Evolutionary conservation across 441 rosid genomes (phyloP).

Genomic region (Erodium trifolium): DNA sequence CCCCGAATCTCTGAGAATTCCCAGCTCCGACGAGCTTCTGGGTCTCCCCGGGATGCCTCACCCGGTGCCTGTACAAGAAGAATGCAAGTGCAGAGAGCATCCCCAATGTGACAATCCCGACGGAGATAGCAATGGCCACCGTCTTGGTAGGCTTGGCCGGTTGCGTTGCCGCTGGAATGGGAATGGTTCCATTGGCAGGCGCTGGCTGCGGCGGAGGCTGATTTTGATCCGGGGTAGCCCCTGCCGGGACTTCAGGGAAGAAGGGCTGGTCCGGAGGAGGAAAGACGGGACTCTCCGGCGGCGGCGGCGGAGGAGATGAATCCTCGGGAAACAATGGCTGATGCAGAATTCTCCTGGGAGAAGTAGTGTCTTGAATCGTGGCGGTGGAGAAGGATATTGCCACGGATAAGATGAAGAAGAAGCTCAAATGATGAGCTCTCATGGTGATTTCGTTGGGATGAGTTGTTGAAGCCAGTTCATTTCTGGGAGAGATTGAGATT

Average conservation of each 20-base stretch:
- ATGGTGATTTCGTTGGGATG: slow-evolving; percentile 35
- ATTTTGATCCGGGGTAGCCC: slow-evolving; percentile 38
- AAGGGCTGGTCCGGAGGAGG: slow-evolving; percentile 74
- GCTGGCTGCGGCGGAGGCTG: slow-evolving; percentile 35
- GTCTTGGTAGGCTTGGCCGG: slow-evolving; percentile 69
- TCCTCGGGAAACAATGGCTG: slow-evolving; percentile 70
- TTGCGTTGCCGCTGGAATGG: slow-evolving; percentile 59
- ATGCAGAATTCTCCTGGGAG: slow-evolving; percentile 59
- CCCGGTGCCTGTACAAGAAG: slow-evolving; percentile 71
- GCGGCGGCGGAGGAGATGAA: slow-evolving; percentile 51
- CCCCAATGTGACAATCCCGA: slow-evolving; percentile 87
- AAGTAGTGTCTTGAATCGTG: slow-evolving; percentile 2
- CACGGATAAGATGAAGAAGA: slow-evolving; percentile 24
- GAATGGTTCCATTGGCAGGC: slow-evolving; percentile 45
- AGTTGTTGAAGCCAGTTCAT: neutral
- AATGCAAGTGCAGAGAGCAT: slow-evolving; percentile 86
- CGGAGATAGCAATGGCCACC: slow-evolving; percentile 75
- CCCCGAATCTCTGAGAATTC: slow-evolving; percentile 40
- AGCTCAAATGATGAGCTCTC: slow-evolving; percentile 29
- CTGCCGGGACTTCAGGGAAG: slow-evolving; percentile 75
- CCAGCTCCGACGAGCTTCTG: slow-evolving; percentile 59
- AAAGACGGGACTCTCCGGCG: slow-evolving; percentile 25
- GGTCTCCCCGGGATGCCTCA: slow-evolving; percentile 48
- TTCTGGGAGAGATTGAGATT: neutral
- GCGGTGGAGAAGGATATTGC: slow-evolving; percentile 12